Conservation (phyloP, 768 basidiomycete species). For the Zangia roseola region DNA sequence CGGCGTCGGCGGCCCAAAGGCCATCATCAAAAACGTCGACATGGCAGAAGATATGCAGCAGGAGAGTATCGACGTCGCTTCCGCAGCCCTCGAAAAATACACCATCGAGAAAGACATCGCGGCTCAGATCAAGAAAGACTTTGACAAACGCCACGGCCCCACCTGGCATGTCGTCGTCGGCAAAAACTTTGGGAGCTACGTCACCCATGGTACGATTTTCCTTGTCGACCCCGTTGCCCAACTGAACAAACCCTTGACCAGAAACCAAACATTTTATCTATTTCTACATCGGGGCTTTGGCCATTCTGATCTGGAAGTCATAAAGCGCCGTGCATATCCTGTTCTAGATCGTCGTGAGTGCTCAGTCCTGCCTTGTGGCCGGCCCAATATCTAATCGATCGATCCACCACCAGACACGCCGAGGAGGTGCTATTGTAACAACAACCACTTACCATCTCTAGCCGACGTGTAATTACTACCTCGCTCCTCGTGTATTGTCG, state of each 20-base stretch:
- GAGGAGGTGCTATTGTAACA: conserved; percentile 25
- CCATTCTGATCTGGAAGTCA: conserved; percentile 95
- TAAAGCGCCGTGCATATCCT: conserved; percentile 35
- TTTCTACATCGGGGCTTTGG: conserved; percentile 92
- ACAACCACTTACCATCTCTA: conserved; percentile 14
- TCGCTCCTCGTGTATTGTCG: conserved; percentile 18
- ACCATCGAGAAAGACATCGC: conserved; percentile 98
- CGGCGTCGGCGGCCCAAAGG: conserved; percentile 57
- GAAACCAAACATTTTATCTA: conserved; percentile 99
- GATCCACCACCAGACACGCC: conserved; percentile 9
- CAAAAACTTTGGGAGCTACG: conserved; percentile 98
- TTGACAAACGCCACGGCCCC: conserved; percentile 86
- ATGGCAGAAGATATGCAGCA: conserved; percentile 98
- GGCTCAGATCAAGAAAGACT: conserved; percentile 97
- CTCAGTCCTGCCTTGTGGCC: not conserved
- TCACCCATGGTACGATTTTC: conserved; percentile 79
- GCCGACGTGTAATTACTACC: conserved; percentile 27
- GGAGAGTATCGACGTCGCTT: conserved; percentile 86
- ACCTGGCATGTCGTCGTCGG: conserved; percentile 99
- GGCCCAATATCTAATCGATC: not conserved
- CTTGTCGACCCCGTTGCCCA: not conserved
- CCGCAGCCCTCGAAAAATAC: conserved; percentile 83
- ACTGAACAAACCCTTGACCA: conserved; percentile 33
- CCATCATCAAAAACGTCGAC: conserved; percentile 95
- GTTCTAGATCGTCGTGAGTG: conserved; percentile 28